phyloP scores from a whole-genome alignment of 202 grass and related monocot species.

The Hordeum pubiflorum region DNA sequence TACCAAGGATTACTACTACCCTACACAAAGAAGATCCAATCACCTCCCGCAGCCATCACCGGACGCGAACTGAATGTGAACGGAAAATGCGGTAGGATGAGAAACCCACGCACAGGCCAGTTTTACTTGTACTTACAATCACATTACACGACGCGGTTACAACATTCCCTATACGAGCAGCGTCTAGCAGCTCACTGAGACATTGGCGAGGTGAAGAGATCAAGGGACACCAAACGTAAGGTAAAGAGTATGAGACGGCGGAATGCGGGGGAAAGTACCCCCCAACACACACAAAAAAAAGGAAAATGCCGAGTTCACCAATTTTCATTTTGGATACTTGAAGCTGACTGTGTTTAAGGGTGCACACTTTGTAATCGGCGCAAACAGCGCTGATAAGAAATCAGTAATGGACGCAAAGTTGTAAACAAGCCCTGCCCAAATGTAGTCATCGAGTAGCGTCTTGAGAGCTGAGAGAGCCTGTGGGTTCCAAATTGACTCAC shows the following conservation, averaged over 20 bases:
- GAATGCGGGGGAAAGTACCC: background rate
- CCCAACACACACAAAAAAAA: too few species aligned
- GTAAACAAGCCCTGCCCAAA: background rate
- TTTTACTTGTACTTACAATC: background rate
- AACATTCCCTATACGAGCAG: background rate
- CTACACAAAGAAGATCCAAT: background rate
- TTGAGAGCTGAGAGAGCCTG: background rate
- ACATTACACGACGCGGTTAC: background rate
- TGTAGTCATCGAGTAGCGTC: background rate
- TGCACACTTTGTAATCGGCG: background rate
- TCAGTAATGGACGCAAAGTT: background rate
- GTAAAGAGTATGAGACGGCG: background rate
- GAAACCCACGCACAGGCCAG: background rate
- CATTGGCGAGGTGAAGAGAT: background rate
- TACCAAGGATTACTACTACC: too few species aligned
- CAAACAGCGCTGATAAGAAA: background rate
- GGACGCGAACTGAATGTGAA: too few species aligned
- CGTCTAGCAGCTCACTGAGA: background rate
- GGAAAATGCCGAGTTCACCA: background rate
- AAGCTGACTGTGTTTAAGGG: background rate
- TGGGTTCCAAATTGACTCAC: slow-evolving; percentile 18
- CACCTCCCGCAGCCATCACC: background rate
- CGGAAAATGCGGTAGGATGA: too few species aligned
- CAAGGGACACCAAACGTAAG: background rate
- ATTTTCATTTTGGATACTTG: background rate